These are phyloP conservation scores for Kodamaea arcana DNA, from an alignment of 1,139 yeast genomes.

Conservation along the genomic window DNA sequence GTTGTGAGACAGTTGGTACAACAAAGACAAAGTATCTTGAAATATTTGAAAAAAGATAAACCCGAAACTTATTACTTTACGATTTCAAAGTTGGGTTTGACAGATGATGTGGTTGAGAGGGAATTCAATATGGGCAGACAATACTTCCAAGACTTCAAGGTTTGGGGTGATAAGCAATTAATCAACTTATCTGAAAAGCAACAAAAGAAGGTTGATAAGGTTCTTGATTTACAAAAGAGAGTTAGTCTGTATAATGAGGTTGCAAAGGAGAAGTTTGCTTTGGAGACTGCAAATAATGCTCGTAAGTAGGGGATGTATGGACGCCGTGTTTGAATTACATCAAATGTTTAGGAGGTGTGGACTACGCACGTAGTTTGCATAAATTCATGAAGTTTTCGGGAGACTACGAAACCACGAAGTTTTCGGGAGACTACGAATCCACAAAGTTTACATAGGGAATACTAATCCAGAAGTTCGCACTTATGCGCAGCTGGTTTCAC, in stretches of 20 bases:
- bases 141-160: conserved; percentile 80
- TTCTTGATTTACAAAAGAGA: conserved; percentile 37
- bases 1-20: conserved; percentile 78
- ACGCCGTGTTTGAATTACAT: no score
- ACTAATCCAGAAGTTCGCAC: no score
- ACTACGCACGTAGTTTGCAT: no score
- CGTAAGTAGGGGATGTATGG: no score
- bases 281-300: no score
- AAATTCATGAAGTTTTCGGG: no score
- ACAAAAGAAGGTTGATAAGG: conserved; percentile 31
- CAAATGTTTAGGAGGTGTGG: no score
- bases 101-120: conserved; percentile 69
- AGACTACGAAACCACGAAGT: no score
- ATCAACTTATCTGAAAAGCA: conserved; percentile 42
- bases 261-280: conserved; percentile 37
- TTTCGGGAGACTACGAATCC: no score
- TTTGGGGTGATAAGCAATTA: conserved; percentile 64
- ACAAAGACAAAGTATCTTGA: conserved; percentile 77
- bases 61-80: conserved; percentile 84
- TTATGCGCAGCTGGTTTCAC: no score
- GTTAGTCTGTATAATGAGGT: conserved; percentile 37
- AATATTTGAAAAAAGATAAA: conserved; percentile 73
- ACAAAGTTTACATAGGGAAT: no score
- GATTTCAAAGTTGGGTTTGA: conserved; percentile 80
- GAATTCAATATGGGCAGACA: conserved; percentile 84